Conservation (phyloP, 768 basidiomycete genomes). For the Rhodotorula paludigena region DNA sequence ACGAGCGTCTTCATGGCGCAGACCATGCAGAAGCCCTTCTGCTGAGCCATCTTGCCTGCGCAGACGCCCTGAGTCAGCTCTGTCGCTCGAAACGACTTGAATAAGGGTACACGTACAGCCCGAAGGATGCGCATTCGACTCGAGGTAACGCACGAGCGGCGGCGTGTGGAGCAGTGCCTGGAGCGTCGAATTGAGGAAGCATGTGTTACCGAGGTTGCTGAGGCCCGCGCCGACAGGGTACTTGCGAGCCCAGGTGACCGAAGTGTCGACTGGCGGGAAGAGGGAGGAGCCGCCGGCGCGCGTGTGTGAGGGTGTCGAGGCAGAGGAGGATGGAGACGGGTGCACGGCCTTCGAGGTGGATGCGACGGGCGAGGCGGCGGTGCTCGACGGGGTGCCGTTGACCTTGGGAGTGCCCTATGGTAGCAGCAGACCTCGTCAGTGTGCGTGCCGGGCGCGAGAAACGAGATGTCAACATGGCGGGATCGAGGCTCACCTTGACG, state of each 20-base stretch:
- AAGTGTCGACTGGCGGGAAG: constrained; percentile 29
- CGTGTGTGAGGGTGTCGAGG: background rate
- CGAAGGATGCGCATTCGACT: constrained; percentile 1
- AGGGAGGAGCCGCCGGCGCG: background rate
- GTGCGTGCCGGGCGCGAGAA: too few relatives aligned
- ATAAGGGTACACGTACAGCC: background rate
- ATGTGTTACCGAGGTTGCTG: constrained; percentile 49
- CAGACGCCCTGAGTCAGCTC: background rate
- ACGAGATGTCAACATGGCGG: background rate
- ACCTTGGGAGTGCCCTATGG: background rate
- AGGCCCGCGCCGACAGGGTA: constrained; percentile 33
- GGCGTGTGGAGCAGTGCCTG: constrained; percentile 92
- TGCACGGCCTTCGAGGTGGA: constrained; percentile 1
- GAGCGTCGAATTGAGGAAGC: constrained; percentile 89
- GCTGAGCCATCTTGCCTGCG: background rate
- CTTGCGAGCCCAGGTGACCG: constrained; percentile 26
- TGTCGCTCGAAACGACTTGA: background rate
- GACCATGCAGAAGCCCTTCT: constrained; percentile 66
- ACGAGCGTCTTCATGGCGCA: constrained; percentile 64
- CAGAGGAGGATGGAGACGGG: background rate
- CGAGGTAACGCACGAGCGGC: constrained; percentile 59
- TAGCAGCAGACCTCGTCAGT: too few relatives aligned
- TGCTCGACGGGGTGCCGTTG: background rate
- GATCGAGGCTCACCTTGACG: constrained; percentile 2
- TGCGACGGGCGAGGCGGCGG: constrained; percentile 3